Conservation (phyloP, 352 stramenopile genomes). For the Blastocystis sp. region DNA sequence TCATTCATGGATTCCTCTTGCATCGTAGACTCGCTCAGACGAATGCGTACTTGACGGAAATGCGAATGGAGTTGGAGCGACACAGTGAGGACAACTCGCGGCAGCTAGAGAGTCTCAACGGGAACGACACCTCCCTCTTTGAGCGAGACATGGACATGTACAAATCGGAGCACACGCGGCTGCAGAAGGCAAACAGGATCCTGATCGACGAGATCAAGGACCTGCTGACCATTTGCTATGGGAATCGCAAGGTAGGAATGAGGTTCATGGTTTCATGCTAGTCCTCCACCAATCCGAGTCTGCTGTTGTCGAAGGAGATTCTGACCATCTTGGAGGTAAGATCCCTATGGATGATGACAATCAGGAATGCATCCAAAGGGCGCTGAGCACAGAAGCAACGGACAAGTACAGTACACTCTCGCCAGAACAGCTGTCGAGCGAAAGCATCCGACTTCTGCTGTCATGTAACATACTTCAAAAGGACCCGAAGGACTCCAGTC, state of each 20-base stretch:
- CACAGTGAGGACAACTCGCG: conserved; percentile 40
- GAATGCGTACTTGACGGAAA: conserved; percentile 6
- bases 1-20: background rate
- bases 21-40: background rate
- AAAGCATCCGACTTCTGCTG: background rate
- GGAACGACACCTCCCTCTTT: background rate
- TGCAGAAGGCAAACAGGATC: conserved; percentile 36
- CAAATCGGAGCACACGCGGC: background rate
- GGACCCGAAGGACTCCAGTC: background rate
- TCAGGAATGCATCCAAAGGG: conserved; percentile 17
- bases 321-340: conserved; percentile 7
- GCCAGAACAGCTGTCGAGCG: background rate
- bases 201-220: conserved; percentile 29
- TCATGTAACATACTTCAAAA: conserved; percentile 8
- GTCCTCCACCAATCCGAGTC: background rate
- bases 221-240: conserved; percentile 8
- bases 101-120: conserved; percentile 1
- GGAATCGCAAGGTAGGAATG: background rate
- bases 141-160: conserved; percentile 2
- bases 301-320: conserved; percentile 7
- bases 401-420: conserved; percentile 9
- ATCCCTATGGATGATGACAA: background rate
- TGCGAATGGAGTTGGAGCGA: background rate
- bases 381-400: background rate
- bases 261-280: background rate